Evolutionary conservation across 177 flowering plant genomes (phyloP).

Genomic region (Tripterygium wilfordii): DNA sequence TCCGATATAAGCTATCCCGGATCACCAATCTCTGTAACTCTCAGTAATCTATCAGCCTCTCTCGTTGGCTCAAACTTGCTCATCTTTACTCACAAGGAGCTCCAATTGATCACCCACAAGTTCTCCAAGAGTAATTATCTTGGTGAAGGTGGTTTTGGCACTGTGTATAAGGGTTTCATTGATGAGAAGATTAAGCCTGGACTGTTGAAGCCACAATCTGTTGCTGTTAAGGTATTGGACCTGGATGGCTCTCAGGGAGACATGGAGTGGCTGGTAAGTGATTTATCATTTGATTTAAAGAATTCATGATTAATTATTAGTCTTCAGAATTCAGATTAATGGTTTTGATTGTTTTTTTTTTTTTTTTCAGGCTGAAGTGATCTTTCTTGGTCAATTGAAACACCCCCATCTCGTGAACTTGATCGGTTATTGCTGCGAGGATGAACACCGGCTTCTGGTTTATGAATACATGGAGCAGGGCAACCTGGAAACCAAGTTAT

Average conservation of each 20-base stretch:
- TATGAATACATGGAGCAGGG: slow-evolving; percentile 84
- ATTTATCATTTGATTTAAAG: too few relatives aligned
- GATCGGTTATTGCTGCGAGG: slow-evolving; percentile 87
- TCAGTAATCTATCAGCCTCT: slow-evolving; percentile 56
- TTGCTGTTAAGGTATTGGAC: slow-evolving; percentile 80
- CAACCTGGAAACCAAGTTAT: slow-evolving; percentile 70
- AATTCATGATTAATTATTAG: too few relatives aligned
- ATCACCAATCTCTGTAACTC: slow-evolving; percentile 38
- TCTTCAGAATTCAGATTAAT: not conserved
- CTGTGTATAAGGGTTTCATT: slow-evolving; percentile 83
- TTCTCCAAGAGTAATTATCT: slow-evolving; percentile 56
- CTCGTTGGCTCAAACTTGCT: slow-evolving; percentile 60
- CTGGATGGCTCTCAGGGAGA: slow-evolving; percentile 84
- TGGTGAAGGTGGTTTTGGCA: slow-evolving; percentile 94
- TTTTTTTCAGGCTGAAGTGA: slow-evolving; percentile 72
- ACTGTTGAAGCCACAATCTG: slow-evolving; percentile 58
- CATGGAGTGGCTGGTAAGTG: slow-evolving; percentile 97
- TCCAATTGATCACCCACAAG: slow-evolving; percentile 47
- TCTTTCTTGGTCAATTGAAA: slow-evolving; percentile 79
- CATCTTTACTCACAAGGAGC: slow-evolving; percentile 52
- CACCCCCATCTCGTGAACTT: slow-evolving; percentile 77
- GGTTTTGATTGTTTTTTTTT: too few relatives aligned
- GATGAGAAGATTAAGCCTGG: slow-evolving; percentile 65
- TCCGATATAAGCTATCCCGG: slow-evolving; percentile 51
- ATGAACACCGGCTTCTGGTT: slow-evolving; percentile 76